phyloP scores from a whole-genome alignment of 768 basidiomycete species.

The Podaxis rugospora region DNA sequence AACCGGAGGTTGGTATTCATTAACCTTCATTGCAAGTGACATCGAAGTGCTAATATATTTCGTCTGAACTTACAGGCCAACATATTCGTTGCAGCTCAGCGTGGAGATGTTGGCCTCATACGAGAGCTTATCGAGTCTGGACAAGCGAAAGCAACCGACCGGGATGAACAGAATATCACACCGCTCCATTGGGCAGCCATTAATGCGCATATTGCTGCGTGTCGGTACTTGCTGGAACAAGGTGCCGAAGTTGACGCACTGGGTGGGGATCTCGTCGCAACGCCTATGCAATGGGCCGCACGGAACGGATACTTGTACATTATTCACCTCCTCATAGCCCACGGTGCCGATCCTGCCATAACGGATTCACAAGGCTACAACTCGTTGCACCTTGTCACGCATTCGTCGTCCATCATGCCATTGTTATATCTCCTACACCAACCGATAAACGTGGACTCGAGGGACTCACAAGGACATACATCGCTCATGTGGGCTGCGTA shows the following conservation, averaged over 20 bases:
- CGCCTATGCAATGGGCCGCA: conserved; percentile 97
- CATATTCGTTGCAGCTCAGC: conserved; percentile 83
- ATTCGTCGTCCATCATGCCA: conserved; percentile 93
- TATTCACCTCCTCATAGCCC: conserved; percentile 84
- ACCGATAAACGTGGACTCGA: conserved; percentile 86
- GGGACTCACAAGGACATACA: conserved; percentile 91
- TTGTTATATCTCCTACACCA: conserved; percentile 89
- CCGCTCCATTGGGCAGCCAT: conserved; percentile 98
- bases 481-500: conserved; percentile 99
- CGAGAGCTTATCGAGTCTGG: conserved; percentile 68
- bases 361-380: conserved; percentile 95
- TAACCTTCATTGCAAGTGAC: not conserved
- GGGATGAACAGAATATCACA: conserved; percentile 89
- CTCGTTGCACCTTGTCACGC: conserved; percentile 90
- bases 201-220: conserved; percentile 89
- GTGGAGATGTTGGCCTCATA: conserved; percentile 71
- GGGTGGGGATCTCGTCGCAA: conserved; percentile 92
- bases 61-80: conserved; percentile 34
- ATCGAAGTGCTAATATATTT: conserved; percentile 2
- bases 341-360: conserved; percentile 91
- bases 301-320: conserved; percentile 96
- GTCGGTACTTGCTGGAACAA: conserved; percentile 82
- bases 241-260: conserved; percentile 93
- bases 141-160: conserved; percentile 64
- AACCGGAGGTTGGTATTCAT: conserved; percentile 27